These are phyloP conservation scores for Sapria himalayana DNA, from an alignment of 345 rosid species.

Conservation along the genomic window DNA sequence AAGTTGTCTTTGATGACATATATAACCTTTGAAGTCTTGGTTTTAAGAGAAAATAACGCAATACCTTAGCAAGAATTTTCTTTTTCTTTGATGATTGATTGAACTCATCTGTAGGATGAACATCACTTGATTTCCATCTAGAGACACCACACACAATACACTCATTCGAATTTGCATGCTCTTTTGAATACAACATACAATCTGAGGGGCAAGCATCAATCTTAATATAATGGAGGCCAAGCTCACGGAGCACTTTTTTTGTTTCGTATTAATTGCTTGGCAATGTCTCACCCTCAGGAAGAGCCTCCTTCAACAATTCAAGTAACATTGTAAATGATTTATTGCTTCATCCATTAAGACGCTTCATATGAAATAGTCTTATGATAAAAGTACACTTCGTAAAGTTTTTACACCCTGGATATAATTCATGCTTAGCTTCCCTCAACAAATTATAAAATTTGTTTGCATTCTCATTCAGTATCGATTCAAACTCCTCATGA, in stretches of 20 bases:
- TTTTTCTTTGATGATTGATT: neutral
- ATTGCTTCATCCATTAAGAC: neutral
- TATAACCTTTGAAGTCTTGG: neutral
- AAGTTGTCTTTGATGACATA: neutral
- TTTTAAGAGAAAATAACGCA: neutral
- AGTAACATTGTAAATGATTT: conserved; percentile 1
- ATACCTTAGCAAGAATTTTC: neutral
- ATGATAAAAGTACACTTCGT: conserved; percentile 1
- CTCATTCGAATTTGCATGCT: neutral
- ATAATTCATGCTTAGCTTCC: neutral
- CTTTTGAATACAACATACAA: neutral
- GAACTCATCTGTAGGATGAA: neutral
- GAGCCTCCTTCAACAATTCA: neutral
- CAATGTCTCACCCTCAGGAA: neutral
- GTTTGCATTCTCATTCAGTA: neutral
- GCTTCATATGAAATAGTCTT: conserved; percentile 1
- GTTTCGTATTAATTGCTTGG: neutral
- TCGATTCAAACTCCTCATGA: neutral
- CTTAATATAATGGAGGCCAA: conserved; percentile 5
- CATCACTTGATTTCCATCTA: neutral
- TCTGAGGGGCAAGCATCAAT: conserved; percentile 4
- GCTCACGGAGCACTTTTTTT: neutral
- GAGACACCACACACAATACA: neutral
- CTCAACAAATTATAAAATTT: neutral
- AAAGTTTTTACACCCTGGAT: neutral